These are phyloP conservation scores for Talaromyces liani DNA, from an alignment of 495 filamentous ascomycete species.

Conservation along the genomic window DNA sequence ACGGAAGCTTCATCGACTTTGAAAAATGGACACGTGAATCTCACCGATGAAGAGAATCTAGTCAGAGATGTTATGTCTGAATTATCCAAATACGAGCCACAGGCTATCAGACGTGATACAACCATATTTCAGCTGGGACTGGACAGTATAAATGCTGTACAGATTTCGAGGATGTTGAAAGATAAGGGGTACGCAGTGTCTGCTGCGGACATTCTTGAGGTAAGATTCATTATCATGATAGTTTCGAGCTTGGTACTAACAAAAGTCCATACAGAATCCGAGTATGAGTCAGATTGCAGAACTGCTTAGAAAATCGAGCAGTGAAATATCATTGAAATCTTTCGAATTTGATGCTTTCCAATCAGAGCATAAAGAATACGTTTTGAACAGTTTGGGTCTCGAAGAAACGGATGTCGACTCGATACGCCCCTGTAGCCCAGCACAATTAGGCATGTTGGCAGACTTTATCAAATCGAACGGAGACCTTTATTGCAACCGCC, in stretches of 20 bases:
- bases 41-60: conserved; percentile 40
- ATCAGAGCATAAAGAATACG: conserved; percentile 48
- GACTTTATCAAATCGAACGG: conserved; percentile 59
- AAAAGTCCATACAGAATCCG: conserved; percentile 46
- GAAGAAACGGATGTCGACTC: conserved; percentile 15
- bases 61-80: conserved; percentile 51
- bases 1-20: conserved; percentile 8
- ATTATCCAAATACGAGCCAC: conserved; percentile 39
- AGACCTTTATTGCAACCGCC: conserved; percentile 75
- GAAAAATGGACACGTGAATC: conserved; percentile 15
- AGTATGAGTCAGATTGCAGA: conserved; percentile 29
- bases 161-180: conserved; percentile 59
- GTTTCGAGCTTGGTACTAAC: conserved; percentile 36
- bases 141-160: conserved; percentile 42
- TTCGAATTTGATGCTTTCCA: conserved; percentile 36
- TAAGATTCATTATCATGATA: conserved; percentile 9
- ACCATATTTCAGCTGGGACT: conserved; percentile 41
- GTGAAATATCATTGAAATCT: conserved; percentile 9
- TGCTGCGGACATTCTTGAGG: conserved; percentile 63
- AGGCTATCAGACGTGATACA: conserved; percentile 42
- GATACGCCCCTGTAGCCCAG: conserved; percentile 46
- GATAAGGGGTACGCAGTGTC: conserved; percentile 46
- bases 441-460: conserved; percentile 78
- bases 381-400: conserved; percentile 15
- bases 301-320: conserved; percentile 12